These are phyloP conservation scores for Ophiognomonia clavigignenti-juglandacearum DNA, from an alignment of 2,329 filamentous ascomycete genomes.

Conservation along the genomic window DNA sequence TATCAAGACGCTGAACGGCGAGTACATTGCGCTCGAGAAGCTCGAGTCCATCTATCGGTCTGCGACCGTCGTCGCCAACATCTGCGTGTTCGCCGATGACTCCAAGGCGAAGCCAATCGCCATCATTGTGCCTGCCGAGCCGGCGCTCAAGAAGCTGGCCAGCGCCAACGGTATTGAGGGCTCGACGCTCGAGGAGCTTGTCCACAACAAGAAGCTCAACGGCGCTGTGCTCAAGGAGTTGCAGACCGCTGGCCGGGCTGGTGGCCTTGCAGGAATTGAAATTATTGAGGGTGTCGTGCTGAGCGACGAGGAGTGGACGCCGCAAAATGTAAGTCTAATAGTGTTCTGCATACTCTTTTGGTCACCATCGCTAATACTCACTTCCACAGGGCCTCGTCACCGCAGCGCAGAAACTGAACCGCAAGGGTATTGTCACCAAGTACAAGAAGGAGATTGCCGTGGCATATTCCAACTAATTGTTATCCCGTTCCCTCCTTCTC, in stretches of 20 bases:
- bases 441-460: slow-evolving; percentile 57
- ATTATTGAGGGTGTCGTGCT: slow-evolving; percentile 68
- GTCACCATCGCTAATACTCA: slow-evolving; percentile 21
- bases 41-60: slow-evolving; percentile 51
- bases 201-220: slow-evolving; percentile 63
- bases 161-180: slow-evolving; percentile 39
- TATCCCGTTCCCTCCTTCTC: no score
- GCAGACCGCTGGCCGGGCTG: slow-evolving; percentile 55
- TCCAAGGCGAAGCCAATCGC: slow-evolving; percentile 49
- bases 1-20: slow-evolving; percentile 75
- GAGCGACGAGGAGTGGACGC: slow-evolving; percentile 71
- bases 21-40: slow-evolving; percentile 81
- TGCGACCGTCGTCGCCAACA: slow-evolving; percentile 46
- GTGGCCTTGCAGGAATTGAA: slow-evolving; percentile 61
- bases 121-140: slow-evolving; percentile 53
- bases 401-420: slow-evolving; percentile 68
- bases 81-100: slow-evolving; percentile 50
- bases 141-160: slow-evolving; percentile 50
- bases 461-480: slow-evolving; percentile 41
- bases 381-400: slow-evolving; percentile 54
- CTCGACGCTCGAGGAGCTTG: slow-evolving; percentile 58
- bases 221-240: slow-evolving; percentile 59
- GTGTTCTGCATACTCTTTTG: not conserved
- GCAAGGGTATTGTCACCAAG: slow-evolving; percentile 59
- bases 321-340: slow-evolving; percentile 61